These are phyloP conservation scores for Aspergillus campestris DNA, from an alignment of 495 filamentous ascomycete genomes.

Conservation along the genomic window DNA sequence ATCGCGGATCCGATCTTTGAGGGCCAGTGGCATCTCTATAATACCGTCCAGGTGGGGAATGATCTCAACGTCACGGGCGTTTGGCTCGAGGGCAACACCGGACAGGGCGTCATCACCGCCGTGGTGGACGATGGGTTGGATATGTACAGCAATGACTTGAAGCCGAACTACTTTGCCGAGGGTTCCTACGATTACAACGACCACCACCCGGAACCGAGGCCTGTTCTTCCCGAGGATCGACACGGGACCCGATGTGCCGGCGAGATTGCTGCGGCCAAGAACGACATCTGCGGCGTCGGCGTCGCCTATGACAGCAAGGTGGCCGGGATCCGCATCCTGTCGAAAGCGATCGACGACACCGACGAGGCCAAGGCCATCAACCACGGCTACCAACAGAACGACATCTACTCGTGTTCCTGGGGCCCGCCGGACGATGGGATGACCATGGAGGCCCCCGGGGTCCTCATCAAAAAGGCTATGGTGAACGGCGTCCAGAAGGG, in stretches of 20 bases:
- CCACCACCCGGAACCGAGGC: slow-evolving; percentile 64
- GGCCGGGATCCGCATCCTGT: slow-evolving; percentile 83
- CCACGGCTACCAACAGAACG: slow-evolving; percentile 81
- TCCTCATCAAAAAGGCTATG: slow-evolving; percentile 84
- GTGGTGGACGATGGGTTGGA: slow-evolving; percentile 96
- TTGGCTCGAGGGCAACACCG: slow-evolving; percentile 89
- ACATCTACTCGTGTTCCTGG: slow-evolving; percentile 99
- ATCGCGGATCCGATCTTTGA: slow-evolving; percentile 87
- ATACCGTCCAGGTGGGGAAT: slow-evolving; percentile 70
- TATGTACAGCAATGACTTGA: slow-evolving; percentile 92
- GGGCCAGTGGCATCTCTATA: slow-evolving; percentile 94
- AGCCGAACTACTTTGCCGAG: slow-evolving; percentile 80
- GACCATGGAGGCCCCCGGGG: slow-evolving; percentile 88
- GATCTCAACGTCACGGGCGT: slow-evolving; percentile 91
- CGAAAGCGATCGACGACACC: slow-evolving; percentile 78
- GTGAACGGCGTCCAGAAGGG: slow-evolving; percentile 86
- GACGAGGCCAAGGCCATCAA: slow-evolving; percentile 92
- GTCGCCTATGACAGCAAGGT: slow-evolving; percentile 90
- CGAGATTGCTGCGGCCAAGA: slow-evolving; percentile 83
- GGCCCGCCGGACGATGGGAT: slow-evolving; percentile 87
- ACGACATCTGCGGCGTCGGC: slow-evolving; percentile 91
- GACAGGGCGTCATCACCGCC: slow-evolving; percentile 77
- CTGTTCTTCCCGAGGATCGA: slow-evolving; percentile 67
- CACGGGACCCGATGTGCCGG: slow-evolving; percentile 94
- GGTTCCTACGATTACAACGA: slow-evolving; percentile 98